Percentiles rank a stretch among this genome's conserved stretches.
These are phyloP conservation scores for Eucalyptus tenuipes DNA, from an alignment of 345 rosid genomes.

Conservation along the genomic window DNA sequence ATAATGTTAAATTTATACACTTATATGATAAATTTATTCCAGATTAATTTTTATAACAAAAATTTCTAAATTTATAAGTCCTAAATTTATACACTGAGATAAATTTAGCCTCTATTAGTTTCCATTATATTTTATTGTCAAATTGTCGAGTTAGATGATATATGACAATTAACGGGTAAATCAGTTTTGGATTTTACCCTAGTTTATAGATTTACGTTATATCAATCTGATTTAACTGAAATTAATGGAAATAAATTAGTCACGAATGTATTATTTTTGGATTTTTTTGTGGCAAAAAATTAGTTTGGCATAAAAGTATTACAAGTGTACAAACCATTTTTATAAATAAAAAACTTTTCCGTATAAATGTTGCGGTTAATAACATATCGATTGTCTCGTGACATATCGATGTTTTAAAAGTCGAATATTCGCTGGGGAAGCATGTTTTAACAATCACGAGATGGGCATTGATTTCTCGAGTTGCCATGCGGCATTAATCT, in stretches of 20 bases:
- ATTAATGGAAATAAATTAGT: accelerated
- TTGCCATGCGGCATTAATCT: neutral
- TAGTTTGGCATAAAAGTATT: accelerated
- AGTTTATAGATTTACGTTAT: accelerated
- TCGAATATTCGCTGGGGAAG: neutral
- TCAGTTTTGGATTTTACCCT: no score
- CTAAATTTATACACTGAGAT: accelerated
- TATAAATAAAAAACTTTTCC: neutral
- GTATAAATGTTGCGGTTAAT: neutral
- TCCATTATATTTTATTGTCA: accelerated
- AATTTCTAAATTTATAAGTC: no score
- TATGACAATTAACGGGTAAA: accelerated
- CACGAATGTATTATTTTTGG: accelerated
- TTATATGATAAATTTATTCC: no score
- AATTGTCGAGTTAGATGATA: accelerated
- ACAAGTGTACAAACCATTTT: accelerated
- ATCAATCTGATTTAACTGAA: no score
- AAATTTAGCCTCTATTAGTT: accelerated
- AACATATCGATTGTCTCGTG: neutral
- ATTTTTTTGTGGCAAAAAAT: no score
- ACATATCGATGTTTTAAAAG: neutral
- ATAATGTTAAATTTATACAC: no score
- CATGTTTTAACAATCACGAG: neutral
- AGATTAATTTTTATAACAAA: no score
- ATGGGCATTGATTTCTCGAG: neutral